Conservation (phyloP, 495 filamentous ascomycete species). For the Staphylotrichum longicolle region DNA sequence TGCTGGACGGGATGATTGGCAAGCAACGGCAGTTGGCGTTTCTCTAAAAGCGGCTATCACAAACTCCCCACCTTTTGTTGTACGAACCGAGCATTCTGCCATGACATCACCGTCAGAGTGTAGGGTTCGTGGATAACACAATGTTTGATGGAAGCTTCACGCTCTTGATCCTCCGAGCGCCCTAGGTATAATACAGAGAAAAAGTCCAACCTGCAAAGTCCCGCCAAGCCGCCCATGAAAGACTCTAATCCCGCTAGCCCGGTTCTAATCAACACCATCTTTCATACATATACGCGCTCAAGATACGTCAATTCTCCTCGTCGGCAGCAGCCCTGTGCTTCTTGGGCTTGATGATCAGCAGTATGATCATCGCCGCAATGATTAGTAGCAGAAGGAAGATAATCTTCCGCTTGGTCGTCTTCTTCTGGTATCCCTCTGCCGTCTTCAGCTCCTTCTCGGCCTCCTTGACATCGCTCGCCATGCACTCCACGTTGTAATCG, state of each 20-base stretch:
- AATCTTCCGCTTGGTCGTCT: constrained; percentile 84
- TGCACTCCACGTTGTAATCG: constrained; percentile 95
- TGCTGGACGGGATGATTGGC: no score
- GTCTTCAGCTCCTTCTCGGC: constrained; percentile 90
- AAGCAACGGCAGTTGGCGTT: no score
- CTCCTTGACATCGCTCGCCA: constrained; percentile 83
- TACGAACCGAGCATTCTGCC: not conserved
- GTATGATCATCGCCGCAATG: constrained; percentile 80
- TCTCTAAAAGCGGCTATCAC: no score
- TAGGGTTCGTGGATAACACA: no score
- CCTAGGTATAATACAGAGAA: constrained; percentile 1
- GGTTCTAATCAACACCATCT: not conserved
- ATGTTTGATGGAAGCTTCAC: no score
- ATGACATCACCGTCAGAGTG: not conserved
- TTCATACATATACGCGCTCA: not conserved
- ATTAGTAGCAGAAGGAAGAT: constrained; percentile 82
- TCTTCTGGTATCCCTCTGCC: constrained; percentile 81
- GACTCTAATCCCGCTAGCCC: not conserved
- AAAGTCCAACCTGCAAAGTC: not conserved
- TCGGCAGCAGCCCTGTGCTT: constrained; percentile 30
- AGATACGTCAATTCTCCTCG: constrained; percentile 1
- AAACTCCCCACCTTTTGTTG: no score
- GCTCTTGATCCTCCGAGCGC: no score
- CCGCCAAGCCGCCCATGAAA: not conserved
- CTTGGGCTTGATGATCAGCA: constrained; percentile 82